These are phyloP conservation scores for Fusarium nurragi DNA, from an alignment of 2,329 filamentous ascomycete species.

Conservation along the genomic window DNA sequence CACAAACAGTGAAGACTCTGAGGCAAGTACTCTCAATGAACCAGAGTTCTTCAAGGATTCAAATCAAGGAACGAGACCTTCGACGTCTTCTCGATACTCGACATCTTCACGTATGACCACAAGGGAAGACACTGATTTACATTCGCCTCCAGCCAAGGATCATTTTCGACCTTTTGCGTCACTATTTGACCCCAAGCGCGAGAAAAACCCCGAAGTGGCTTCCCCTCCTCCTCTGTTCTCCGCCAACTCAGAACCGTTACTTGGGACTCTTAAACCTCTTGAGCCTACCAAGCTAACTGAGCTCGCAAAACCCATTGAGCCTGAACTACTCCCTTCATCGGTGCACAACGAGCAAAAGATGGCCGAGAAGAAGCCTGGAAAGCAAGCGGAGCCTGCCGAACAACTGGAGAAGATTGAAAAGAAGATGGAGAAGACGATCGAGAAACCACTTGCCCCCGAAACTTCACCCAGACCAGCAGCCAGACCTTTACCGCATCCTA, in stretches of 20 bases:
- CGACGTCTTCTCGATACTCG: slow-evolving; percentile 32
- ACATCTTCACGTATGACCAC: slow-evolving; percentile 27
- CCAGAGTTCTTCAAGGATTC: slow-evolving; percentile 15
- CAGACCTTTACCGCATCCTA: slow-evolving; percentile 3
- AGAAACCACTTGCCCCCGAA: background rate
- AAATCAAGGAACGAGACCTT: slow-evolving; percentile 13
- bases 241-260: slow-evolving; percentile 1
- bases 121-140: slow-evolving; percentile 16
- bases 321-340: background rate
- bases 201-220: background rate
- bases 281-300: background rate
- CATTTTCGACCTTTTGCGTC: slow-evolving; percentile 19
- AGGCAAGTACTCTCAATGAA: background rate
- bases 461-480: background rate
- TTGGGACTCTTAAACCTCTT: background rate
- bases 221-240: slow-evolving; percentile 15
- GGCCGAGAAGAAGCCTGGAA: background rate
- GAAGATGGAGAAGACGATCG: background rate
- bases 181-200: slow-evolving; percentile 17
- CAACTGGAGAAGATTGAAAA: background rate
- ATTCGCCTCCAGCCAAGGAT: slow-evolving; percentile 3
- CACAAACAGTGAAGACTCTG: slow-evolving; percentile 21
- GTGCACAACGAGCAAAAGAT: background rate
- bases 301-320: background rate
- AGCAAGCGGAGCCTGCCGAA: background rate